phyloP scores from a whole-genome alignment of 1,284 basidiomycete species.

The Athelia psychrophila region DNA sequence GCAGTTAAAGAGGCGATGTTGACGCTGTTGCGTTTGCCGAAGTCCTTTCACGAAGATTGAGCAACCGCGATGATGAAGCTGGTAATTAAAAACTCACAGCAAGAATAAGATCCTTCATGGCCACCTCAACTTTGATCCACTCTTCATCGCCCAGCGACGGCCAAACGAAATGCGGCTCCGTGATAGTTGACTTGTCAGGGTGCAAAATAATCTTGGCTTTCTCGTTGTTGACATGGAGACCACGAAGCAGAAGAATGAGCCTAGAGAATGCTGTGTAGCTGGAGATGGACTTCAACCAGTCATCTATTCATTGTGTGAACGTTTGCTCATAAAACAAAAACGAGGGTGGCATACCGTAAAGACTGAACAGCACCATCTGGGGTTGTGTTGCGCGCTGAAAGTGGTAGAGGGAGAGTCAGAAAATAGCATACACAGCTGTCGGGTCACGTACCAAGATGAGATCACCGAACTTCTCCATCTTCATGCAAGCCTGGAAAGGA shows the following conservation, averaged over 20 bases:
- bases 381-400: conserved; percentile 89
- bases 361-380: conserved; percentile 98
- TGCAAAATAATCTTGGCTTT: conserved; percentile 96
- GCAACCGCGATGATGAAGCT: neutral
- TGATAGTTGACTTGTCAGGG: conserved; percentile 92
- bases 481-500: conserved; percentile 99
- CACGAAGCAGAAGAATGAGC: conserved; percentile 92
- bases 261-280: conserved; percentile 99
- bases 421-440: neutral
- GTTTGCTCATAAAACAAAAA: no score
- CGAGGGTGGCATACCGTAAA: no score
- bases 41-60: conserved; percentile 59
- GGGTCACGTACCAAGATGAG: conserved; percentile 72
- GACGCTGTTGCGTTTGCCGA: conserved; percentile 98
- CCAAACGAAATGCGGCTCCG: conserved; percentile 99
- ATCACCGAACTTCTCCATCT: conserved; percentile 99
- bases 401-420: conserved; percentile 8
- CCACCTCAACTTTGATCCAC: conserved; percentile 99
- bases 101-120: conserved; percentile 91
- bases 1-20: conserved; percentile 97
- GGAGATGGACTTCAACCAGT: conserved; percentile 99
- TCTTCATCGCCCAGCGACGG: conserved; percentile 93
- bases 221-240: conserved; percentile 98
- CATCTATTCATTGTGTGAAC: conserved; percentile 70
- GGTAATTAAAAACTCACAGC: conserved; percentile 45